Percentiles rank a stretch among this genome's conserved stretches.
Evolutionary conservation across 305 asterid species (phyloP).

Genomic region (Ilex paraguariensis): DNA sequence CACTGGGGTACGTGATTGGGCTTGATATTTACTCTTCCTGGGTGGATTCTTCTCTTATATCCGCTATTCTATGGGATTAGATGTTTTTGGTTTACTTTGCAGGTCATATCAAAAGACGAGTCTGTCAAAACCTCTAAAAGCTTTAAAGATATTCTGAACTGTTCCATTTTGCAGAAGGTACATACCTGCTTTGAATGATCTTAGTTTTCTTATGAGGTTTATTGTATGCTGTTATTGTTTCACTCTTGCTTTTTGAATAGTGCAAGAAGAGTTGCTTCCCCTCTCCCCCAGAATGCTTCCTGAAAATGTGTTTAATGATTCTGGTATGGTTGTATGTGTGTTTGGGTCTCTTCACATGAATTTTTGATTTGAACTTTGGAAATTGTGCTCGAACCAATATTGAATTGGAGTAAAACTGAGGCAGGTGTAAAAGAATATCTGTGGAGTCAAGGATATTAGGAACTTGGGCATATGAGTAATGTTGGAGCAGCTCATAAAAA

Average conservation of each 20-base stretch:
- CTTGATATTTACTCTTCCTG: slow-evolving; percentile 11
- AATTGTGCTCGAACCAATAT: too few relatives aligned
- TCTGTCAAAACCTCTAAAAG: slow-evolving; percentile 87
- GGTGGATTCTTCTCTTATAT: slow-evolving; percentile 5
- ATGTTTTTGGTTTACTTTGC: slow-evolving; percentile 15
- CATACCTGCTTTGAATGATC: not conserved
- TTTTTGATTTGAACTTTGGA: too few relatives aligned
- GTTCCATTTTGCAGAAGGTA: slow-evolving; percentile 85
- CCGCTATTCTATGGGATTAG: not conserved
- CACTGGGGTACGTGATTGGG: slow-evolving; percentile 66
- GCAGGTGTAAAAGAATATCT: too few relatives aligned
- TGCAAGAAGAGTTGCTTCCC: too few relatives aligned
- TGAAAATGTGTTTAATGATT: not conserved
- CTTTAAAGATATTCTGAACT: slow-evolving; percentile 71
- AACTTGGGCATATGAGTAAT: too few relatives aligned
- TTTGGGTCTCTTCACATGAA: too few relatives aligned
- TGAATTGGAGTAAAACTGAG: too few relatives aligned
- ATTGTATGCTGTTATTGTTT: too few relatives aligned
- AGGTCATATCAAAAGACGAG: slow-evolving; percentile 94
- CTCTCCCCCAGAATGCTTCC: not conserved
- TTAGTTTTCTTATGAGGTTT: too few relatives aligned
- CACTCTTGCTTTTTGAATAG: too few relatives aligned
- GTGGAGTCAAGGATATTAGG: too few relatives aligned
- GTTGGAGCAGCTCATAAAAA: too few relatives aligned
- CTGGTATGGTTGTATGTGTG: not conserved